Base-by-base conservation (phyloP, 163 green algal genomes). In the Prototheca wickerhamii region DNA sequence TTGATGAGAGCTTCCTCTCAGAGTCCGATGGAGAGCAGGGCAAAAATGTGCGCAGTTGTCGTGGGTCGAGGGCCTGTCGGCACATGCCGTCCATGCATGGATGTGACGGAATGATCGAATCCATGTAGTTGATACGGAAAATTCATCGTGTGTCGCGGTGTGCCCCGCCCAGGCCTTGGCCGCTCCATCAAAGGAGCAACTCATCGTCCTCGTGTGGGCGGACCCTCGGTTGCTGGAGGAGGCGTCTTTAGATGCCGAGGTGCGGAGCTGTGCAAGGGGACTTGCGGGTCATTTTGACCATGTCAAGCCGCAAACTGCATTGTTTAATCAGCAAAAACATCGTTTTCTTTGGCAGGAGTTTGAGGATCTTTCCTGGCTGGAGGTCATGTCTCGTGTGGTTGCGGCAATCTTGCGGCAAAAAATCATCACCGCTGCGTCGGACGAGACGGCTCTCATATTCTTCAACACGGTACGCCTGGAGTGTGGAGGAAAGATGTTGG, bases 131-230 rank as follows among this genome's bases (percentile, higher is more conserved):
- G n/a, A n/a, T n/a, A n/a, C n/a, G n/a, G n/a, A n/a, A n/a, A n/a
- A n/a, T n/a, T n/a, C n/a, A n/a, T n/a, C n/a, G n/a, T n/a, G n/a
- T n/a, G n/a, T n/a, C 18, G 12, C 46, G 15, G 26, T 54, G 1
- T 12, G n/a, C 46, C 18, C 46, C 26, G 15, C 46, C 6, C 46
- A 54, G 46, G 1, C 46, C 12, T 18, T 54, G 46, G 46, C 46
- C 18, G 5, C 23, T 12, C 23, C 53, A 7, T 53, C 60, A 59
- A 64, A 56, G 32, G 74, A 78, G 46, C 73, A 72, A n/a, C 8
- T 76, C 4, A 23, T 81, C 6, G 74, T 81, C 43, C 70, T 81
- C 4, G 76, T 81, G 17, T 66, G 78, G 12, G 67, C 60, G 10
- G 60, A 69, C 25, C 46, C 59, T 20, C 17, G 26, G 15, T 74